Evolutionary conservation across 208 protist species (phyloP).

Genomic region (Endotrypanum monterogeii): DNA sequence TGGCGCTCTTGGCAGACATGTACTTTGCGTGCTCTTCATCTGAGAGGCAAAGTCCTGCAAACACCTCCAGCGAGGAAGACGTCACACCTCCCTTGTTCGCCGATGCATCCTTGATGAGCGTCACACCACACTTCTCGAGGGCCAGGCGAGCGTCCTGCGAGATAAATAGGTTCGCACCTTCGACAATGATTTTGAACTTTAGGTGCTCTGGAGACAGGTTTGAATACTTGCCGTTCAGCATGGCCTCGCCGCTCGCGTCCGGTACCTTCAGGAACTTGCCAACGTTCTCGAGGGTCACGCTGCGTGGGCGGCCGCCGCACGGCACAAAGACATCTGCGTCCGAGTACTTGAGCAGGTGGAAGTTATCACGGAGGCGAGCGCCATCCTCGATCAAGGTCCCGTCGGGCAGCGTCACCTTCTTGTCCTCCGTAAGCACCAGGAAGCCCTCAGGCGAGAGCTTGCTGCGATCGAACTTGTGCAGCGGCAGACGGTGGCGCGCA

Average conservation of each 20-base stretch:
- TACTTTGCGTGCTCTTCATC: slow-evolving; percentile 91
- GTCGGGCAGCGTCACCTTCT: slow-evolving; percentile 88
- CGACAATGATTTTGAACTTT: slow-evolving; percentile 95
- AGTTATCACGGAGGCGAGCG: slow-evolving; percentile 91
- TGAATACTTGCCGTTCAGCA: slow-evolving; percentile 63
- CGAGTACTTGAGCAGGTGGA: slow-evolving; percentile 90
- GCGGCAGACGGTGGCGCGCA: slow-evolving; percentile 71
- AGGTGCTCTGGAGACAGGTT: slow-evolving; percentile 50
- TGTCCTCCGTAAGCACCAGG: slow-evolving; percentile 90
- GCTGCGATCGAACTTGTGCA: slow-evolving; percentile 84
- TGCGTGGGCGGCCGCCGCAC: slow-evolving; percentile 95
- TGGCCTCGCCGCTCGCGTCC: slow-evolving; percentile 63
- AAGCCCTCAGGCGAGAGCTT: slow-evolving; percentile 91
- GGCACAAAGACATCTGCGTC: slow-evolving; percentile 95
- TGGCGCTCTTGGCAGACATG: slow-evolving; percentile 82
- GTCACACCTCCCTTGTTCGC: slow-evolving; percentile 98
- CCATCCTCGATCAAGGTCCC: slow-evolving; percentile 75
- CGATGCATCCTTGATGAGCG: slow-evolving; percentile 92
- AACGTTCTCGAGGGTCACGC: slow-evolving; percentile 94
- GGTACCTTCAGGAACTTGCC: slow-evolving; percentile 74
- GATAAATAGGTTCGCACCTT: slow-evolving; percentile 98
- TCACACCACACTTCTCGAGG: slow-evolving; percentile 86
- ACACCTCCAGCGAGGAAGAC: slow-evolving; percentile 96
- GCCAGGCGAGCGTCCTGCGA: slow-evolving; percentile 94
- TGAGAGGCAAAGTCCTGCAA: slow-evolving; percentile 92